These are phyloP conservation scores for Phytophthora boehmeriae DNA, from an alignment of 352 stramenopile genomes.

Conservation along the genomic window DNA sequence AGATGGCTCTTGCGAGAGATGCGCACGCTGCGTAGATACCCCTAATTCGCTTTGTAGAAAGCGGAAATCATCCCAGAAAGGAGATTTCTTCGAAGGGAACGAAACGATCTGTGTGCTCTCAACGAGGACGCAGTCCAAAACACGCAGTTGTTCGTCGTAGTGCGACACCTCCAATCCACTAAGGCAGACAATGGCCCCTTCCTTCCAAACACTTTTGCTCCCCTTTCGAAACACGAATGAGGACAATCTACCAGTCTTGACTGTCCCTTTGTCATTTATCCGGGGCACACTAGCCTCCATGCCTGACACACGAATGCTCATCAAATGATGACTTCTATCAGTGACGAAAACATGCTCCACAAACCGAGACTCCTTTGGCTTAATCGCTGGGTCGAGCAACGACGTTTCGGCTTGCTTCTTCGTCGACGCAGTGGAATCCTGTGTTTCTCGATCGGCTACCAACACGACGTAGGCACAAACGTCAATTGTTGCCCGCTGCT, in stretches of 20 bases:
- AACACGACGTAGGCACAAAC: slow-evolving; percentile 59
- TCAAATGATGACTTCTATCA: slow-evolving; percentile 49
- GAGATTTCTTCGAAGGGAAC: slow-evolving; percentile 64
- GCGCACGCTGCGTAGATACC: slow-evolving; percentile 2
- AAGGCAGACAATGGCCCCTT: slow-evolving; percentile 59
- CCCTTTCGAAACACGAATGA: slow-evolving; percentile 55
- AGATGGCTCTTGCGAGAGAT: slow-evolving; percentile 1
- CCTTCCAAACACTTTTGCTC: slow-evolving; percentile 53
- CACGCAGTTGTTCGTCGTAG: slow-evolving; percentile 55
- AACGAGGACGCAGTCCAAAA: slow-evolving; percentile 62
- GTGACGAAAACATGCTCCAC: slow-evolving; percentile 67
- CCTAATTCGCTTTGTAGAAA: slow-evolving; percentile 18
- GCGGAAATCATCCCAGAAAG: slow-evolving; percentile 42
- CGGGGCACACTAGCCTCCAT: slow-evolving; percentile 33
- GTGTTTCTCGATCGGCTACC: slow-evolving; percentile 34
- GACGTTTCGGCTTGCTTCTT: slow-evolving; percentile 28
- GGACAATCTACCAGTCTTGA: slow-evolving; percentile 17
- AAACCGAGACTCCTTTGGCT: slow-evolving; percentile 37
- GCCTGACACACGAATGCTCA: slow-evolving; percentile 58
- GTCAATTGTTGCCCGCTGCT: slow-evolving; percentile 40
- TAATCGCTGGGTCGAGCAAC: slow-evolving; percentile 31
- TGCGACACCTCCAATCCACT: slow-evolving; percentile 67
- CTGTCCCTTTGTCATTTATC: slow-evolving; percentile 16
- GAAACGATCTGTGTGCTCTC: slow-evolving; percentile 65
- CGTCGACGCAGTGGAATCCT: slow-evolving; percentile 21